These are phyloP conservation scores for Metarhizium sp. DNA, from an alignment of 2,329 filamentous ascomycete genomes.

Conservation along the genomic window DNA sequence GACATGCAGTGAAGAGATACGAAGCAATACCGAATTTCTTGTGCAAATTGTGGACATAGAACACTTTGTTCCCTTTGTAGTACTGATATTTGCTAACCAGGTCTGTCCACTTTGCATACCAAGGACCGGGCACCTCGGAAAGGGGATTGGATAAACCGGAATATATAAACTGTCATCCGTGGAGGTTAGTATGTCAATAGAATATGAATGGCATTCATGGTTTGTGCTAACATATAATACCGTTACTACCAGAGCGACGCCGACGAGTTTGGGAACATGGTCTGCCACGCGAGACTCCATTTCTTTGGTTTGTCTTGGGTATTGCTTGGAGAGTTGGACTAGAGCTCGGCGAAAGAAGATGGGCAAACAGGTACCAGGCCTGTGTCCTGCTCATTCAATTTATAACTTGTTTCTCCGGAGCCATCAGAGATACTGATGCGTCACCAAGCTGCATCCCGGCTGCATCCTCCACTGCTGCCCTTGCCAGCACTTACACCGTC, in stretches of 20 bases:
- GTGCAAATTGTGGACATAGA: conserved; percentile 15
- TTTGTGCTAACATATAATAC: conserved; percentile 1
- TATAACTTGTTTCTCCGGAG: not conserved
- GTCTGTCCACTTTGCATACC: conserved; percentile 15
- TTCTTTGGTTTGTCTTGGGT: not conserved
- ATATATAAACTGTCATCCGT: not conserved
- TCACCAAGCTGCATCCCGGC: no score
- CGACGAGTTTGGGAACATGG: not conserved
- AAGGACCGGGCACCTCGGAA: conserved; percentile 15
- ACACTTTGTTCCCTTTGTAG: conserved; percentile 7
- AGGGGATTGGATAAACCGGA: conserved; percentile 3
- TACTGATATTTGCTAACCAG: conserved; percentile 10
- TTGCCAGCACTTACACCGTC: not conserved
- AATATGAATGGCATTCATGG: not conserved
- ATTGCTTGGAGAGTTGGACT: not conserved
- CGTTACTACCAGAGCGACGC: not conserved
- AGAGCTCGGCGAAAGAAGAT: not conserved
- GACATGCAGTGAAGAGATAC: not conserved
- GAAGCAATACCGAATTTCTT: conserved; percentile 12
- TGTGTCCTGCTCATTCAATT: not conserved
- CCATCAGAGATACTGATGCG: no score
- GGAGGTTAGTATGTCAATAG: not conserved
- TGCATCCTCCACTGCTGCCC: not conserved
- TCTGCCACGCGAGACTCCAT: not conserved
- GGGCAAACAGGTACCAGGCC: not conserved